A percentile compares a stretch with the other conserved stretches of the same genome.
phyloP scores from a whole-genome alignment of 2,329 filamentous ascomycete genomes.

The Nothophoma quercina region DNA sequence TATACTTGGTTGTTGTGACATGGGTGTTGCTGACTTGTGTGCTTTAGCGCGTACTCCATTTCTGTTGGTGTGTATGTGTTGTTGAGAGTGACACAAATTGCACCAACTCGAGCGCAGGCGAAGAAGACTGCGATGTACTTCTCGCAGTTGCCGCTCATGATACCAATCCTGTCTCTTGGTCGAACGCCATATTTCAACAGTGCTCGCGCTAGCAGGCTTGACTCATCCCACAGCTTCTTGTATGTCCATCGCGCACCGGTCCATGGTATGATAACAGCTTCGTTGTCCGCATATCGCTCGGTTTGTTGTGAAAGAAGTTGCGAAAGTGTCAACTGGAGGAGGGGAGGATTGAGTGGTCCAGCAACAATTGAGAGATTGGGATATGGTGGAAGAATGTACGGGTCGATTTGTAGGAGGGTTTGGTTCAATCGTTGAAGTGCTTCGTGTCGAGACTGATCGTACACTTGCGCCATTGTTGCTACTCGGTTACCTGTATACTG shows the following conservation, averaged over 20 bases:
- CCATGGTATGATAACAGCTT: slow-evolving; percentile 78
- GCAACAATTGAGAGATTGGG: slow-evolving; percentile 67
- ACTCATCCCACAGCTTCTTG: slow-evolving; percentile 49
- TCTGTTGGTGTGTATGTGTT: slow-evolving; percentile 82
- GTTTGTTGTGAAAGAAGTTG: slow-evolving; percentile 77
- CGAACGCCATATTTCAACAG: slow-evolving; percentile 71
- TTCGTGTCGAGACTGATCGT: slow-evolving; percentile 37
- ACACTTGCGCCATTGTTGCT: slow-evolving; percentile 33
- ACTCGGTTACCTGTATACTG: neutral
- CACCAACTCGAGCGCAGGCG: slow-evolving; percentile 64
- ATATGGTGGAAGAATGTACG: slow-evolving; percentile 48
- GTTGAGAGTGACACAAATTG: slow-evolving; percentile 75
- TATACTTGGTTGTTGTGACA: neutral
- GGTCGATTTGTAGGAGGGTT: slow-evolving; percentile 49
- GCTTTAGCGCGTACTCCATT: slow-evolving; percentile 73
- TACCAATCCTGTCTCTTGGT: slow-evolving; percentile 73
- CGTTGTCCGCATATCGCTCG: slow-evolving; percentile 68
- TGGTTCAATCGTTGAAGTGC: slow-evolving; percentile 47
- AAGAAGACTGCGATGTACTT: slow-evolving; percentile 73
- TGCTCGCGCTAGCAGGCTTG: slow-evolving; percentile 49
- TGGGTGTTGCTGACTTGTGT: slow-evolving; percentile 63
- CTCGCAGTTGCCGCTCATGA: slow-evolving; percentile 73
- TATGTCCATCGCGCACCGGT: slow-evolving; percentile 77
- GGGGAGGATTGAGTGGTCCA: slow-evolving; percentile 71
- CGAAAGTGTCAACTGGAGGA: slow-evolving; percentile 75